Base-by-base conservation (phyloP, 2,329 filamentous ascomycete genomes). In the Colletotrichum zoysiae region DNA sequence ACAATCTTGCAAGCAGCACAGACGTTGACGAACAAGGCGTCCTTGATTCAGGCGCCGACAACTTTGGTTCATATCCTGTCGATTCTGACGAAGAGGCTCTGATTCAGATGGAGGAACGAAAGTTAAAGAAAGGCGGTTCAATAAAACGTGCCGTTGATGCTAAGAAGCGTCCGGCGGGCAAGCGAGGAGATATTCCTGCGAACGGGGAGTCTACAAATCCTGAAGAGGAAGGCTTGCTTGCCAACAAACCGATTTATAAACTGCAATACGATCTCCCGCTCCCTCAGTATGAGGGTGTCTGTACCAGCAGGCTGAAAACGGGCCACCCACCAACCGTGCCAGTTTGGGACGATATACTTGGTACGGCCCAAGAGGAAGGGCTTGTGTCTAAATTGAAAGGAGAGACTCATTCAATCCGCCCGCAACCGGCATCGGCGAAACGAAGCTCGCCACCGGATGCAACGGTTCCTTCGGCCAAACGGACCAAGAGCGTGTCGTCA, bases 11-110 rank as follows among this genome's bases (percentile, higher is more conserved):
- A 9, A 84, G 81, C 71, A 87, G 84, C 71, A 85, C 91, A 55
- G 84, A 91, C 30, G 89, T 94, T 6, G 91, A 95, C 75, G 91
- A 94, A 75, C 83, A 84, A 40, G 86, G 85, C 30, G 88, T 91
- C 35, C 79, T 85, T 9, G 79, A 82, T 65, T 76, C 81, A 38
- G 81, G 84, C n/a, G 79, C 85, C 55, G 83, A 84, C 1, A 82
- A 87, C n/a, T 84, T 86, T 30, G 83, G 84, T 8, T 75, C 82
- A n/a, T 85, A 85, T 64, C 80, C 83, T 1, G 84, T 86, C 42
- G 87, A 89, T 71, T 88, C 84, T 1, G 87, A 90, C 59, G 87
- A 89, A 66, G 86, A 89, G n/a, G 75, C 78, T 3, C 75, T 82
- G 56, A 74, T 78, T 23, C 78, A 82, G 46, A 75, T 79, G 18